Percentiles rank a stretch among this genome's conserved stretches.
Conservation (phyloP, 805 yeast species). For the Saccharomycopsis malanga region DNA sequence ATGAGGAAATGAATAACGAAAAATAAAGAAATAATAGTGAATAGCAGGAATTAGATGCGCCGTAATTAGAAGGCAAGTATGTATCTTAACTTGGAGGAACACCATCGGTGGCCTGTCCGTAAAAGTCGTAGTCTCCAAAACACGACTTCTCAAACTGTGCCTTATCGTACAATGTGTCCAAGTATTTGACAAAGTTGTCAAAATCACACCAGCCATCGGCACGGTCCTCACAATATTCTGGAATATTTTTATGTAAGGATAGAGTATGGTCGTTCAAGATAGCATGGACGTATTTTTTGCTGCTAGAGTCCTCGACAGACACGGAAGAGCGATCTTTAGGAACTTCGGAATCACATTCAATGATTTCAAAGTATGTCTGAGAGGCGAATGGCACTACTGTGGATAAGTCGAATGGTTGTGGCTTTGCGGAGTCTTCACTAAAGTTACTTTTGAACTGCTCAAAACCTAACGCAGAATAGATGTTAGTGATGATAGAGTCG, state of each 20-base stretch:
- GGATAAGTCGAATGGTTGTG: conserved; percentile 21
- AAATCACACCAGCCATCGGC: conserved; percentile 24
- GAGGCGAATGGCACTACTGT: conserved; percentile 24
- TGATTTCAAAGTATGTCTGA: conserved; percentile 21
- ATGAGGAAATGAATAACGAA: too few species aligned
- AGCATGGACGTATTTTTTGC: conserved; percentile 19
- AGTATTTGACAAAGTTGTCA: conserved; percentile 21
- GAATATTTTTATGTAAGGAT: conserved; percentile 20
- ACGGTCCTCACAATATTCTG: conserved; percentile 22
- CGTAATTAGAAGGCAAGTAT: too few species aligned
- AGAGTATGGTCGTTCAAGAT: conserved; percentile 23
- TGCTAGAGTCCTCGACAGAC: neutral
- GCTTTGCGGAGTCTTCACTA: conserved; percentile 8
- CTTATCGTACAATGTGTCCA: conserved; percentile 20
- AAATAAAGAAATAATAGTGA: too few species aligned
- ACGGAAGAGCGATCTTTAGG: conserved; percentile 16
- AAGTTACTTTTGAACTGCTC: conserved; percentile 21
- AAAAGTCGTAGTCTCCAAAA: conserved; percentile 9
- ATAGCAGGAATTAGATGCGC: too few species aligned
- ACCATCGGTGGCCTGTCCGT: conserved; percentile 3
- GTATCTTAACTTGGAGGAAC: too few species aligned
- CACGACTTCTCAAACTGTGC: conserved; percentile 20
- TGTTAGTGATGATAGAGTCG: conserved; percentile 60
- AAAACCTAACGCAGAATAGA: conserved; percentile 58
- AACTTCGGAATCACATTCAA: conserved; percentile 21